Conservation (phyloP, 208 protist species). For the Leishmania gerbilli region DNA sequence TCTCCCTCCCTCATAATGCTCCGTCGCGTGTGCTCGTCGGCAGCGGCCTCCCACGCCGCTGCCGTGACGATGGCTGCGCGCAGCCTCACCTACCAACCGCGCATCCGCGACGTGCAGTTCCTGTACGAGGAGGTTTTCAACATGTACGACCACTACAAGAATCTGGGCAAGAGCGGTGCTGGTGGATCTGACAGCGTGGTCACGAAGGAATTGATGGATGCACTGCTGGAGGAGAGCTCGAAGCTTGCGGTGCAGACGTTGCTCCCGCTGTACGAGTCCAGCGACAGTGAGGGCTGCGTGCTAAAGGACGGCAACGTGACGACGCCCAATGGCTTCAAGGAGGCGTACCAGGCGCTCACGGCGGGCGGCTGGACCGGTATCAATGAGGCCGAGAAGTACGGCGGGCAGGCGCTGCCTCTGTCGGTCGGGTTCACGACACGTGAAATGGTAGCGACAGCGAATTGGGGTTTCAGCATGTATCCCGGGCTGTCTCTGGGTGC, state of each 20-base stretch:
- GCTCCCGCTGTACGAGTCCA: slow-evolving; percentile 64
- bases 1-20: slow-evolving; percentile 36
- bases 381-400: slow-evolving; percentile 73
- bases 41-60: slow-evolving; percentile 5
- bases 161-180: slow-evolving; percentile 36
- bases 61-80: slow-evolving; percentile 25
- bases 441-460: slow-evolving; percentile 81
- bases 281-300: slow-evolving; percentile 57
- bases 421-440: slow-evolving; percentile 63
- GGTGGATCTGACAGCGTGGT: slow-evolving; percentile 25
- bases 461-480: slow-evolving; percentile 90
- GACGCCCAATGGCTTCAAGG: slow-evolving; percentile 86
- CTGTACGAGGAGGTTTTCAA: slow-evolving; percentile 84
- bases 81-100: slow-evolving; percentile 49
- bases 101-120: slow-evolving; percentile 67
- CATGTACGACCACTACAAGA: slow-evolving; percentile 83
- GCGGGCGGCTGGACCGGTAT: slow-evolving; percentile 84
- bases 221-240: slow-evolving; percentile 64
- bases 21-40: slow-evolving; percentile 33
- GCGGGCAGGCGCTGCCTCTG: slow-evolving; percentile 78
- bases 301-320: slow-evolving; percentile 58
- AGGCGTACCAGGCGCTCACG: slow-evolving; percentile 76
- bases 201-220: slow-evolving; percentile 79
- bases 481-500: slow-evolving; percentile 70
- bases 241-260: slow-evolving; percentile 61